These are phyloP conservation scores for Dittrichia graveolens DNA, from an alignment of 129 eudicot species.

Conservation along the genomic window DNA sequence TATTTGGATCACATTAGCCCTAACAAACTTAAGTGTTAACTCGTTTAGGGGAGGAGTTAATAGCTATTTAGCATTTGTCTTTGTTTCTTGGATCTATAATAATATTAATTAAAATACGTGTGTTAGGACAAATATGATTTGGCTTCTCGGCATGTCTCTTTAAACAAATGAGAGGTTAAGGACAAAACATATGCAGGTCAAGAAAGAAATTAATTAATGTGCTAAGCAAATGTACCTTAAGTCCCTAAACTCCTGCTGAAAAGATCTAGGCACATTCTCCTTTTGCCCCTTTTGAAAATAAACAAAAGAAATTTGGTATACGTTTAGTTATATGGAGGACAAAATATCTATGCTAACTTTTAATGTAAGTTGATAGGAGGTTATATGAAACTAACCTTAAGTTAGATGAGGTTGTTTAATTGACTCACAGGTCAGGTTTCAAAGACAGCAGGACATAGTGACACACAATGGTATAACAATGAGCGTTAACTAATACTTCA, in stretches of 20 bases:
- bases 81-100: too few species aligned
- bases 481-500: neutral
- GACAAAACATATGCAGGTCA: too few species aligned
- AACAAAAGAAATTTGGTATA: neutral
- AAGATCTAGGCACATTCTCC: constrained; percentile 51
- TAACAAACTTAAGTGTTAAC: too few species aligned
- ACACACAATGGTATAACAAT: neutral
- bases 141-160: constrained; percentile 51
- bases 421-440: constrained; percentile 39
- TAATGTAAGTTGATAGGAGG: neutral
- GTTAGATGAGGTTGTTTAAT: constrained; percentile 24
- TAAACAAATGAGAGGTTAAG: constrained; percentile 16
- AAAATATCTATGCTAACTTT: neutral
- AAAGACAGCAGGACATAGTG: constrained; percentile 58
- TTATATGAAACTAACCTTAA: constrained; percentile 51
- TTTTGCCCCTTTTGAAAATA: constrained; percentile 36
- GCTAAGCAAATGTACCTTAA: constrained; percentile 35
- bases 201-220: neutral
- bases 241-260: constrained; percentile 38
- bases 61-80: too few species aligned
- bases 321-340: neutral
- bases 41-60: too few species aligned
- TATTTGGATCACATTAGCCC: too few species aligned
- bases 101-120: too few species aligned
- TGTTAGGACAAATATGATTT: constrained; percentile 19